These are phyloP conservation scores for Naegleria gruberi DNA, from an alignment of 208 protist species.

Conservation along the genomic window DNA sequence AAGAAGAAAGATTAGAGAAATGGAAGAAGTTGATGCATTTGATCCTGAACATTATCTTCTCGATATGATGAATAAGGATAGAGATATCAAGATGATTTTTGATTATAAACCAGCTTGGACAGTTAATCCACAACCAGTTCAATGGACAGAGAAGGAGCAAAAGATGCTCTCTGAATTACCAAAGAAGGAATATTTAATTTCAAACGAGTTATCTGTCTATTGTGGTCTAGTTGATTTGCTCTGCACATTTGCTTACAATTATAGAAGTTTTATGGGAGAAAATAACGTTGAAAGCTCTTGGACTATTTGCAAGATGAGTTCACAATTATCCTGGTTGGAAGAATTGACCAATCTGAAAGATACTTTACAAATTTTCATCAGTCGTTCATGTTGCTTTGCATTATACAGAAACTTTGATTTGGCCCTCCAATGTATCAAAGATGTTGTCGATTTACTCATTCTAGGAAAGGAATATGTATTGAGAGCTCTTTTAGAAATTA, in stretches of 20 bases:
- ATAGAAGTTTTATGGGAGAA: conserved; percentile 20
- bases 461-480: conserved; percentile 40
- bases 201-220: not conserved
- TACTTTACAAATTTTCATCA: conserved; percentile 61
- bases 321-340: conserved; percentile 68
- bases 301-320: conserved; percentile 67
- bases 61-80: not conserved
- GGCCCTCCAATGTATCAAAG: conserved; percentile 55
- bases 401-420: conserved; percentile 67
- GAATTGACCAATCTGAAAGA: conserved; percentile 59
- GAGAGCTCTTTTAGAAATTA: conserved; percentile 5
- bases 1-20: not conserved
- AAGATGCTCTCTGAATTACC: not conserved
- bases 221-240: conserved; percentile 20
- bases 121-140: not conserved
- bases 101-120: not conserved
- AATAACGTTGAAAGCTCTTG: conserved; percentile 60
- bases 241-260: conserved; percentile 19
- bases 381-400: conserved; percentile 64
- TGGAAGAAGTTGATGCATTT: not conserved
- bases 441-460: conserved; percentile 59
- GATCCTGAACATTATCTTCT: conserved; percentile 3
- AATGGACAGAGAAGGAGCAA: conserved; percentile 3
- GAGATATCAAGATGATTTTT: not conserved
- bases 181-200: not conserved